A percentile compares a stretch with the other conserved stretches of the same genome.
Evolutionary conservation across 331 rosid species (phyloP).

Genomic region (Telfairia occidentalis): DNA sequence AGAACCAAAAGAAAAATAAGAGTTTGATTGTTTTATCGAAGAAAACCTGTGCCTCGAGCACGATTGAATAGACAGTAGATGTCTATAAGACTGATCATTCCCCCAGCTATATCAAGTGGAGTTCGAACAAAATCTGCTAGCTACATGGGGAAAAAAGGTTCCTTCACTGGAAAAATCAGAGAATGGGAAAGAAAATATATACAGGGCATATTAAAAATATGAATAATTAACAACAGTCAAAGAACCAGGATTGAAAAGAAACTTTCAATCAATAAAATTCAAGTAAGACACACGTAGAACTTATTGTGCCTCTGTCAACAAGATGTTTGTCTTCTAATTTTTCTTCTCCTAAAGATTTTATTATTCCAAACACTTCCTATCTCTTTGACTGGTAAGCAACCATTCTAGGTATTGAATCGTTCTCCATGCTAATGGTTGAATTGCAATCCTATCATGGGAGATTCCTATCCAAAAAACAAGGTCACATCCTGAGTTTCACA

Average conservation of each 20-base stretch:
- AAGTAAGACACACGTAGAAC: neutral
- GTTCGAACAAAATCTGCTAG: constrained; percentile 82
- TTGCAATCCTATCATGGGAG: neutral
- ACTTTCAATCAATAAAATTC: neutral
- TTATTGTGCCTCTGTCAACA: neutral
- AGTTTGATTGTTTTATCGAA: neutral
- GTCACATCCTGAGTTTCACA: neutral
- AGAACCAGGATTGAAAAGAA: neutral
- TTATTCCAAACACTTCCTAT: neutral
- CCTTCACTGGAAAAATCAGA: neutral
- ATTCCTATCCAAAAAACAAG: neutral
- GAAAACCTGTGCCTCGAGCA: constrained; percentile 91
- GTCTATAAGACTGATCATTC: constrained; percentile 84
- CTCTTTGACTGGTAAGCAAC: neutral
- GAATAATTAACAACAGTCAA: neutral
- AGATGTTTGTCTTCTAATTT: neutral
- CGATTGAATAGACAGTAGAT: constrained; percentile 87
- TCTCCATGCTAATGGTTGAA: neutral
- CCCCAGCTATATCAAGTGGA: constrained; percentile 90
- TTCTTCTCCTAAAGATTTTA: neutral
- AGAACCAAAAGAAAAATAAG: constrained; percentile 4
- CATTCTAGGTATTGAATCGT: neutral
- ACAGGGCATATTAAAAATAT: neutral
- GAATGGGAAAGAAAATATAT: neutral
- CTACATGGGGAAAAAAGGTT: constrained; percentile 28